Evolutionary conservation across 768 basidiomycete species (phyloP).

Genomic region (Trametes cingulata): DNA sequence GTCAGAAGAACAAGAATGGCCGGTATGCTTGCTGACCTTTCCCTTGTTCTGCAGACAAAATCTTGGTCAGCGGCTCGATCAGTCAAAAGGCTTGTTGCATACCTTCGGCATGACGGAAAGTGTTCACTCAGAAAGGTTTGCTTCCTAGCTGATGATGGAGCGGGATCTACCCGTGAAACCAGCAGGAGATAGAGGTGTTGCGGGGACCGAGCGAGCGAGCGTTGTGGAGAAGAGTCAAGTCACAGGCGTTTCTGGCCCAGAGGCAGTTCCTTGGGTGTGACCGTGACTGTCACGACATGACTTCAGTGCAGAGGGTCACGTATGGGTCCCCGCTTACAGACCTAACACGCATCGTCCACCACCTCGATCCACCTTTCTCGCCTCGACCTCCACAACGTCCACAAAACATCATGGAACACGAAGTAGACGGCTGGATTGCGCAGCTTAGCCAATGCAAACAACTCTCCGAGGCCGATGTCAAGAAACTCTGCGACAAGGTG

Average conservation of each 20-base stretch:
- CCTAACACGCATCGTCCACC: conserved; percentile 29
- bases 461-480: conserved; percentile 91
- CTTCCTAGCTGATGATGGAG: neutral
- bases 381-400: conserved; percentile 4
- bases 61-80: conserved; percentile 23
- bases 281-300: conserved; percentile 16
- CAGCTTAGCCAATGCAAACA: conserved; percentile 98
- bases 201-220: neutral
- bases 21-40: conserved; percentile 49
- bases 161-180: neutral
- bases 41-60: conserved; percentile 60
- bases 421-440: conserved; percentile 96
- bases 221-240: conserved; percentile 10
- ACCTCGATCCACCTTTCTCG: conserved; percentile 17
- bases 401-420: conserved; percentile 48
- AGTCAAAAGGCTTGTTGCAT: conserved; percentile 17
- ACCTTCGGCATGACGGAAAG: conserved; percentile 52
- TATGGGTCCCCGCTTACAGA: conserved; percentile 6
- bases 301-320: conserved; percentile 17
- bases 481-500: conserved; percentile 99
- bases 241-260: conserved; percentile 1
- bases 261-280: conserved; percentile 17
- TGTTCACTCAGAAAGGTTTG: neutral
- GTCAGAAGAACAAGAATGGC: neutral
- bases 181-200: neutral